Percentiles rank a stretch among this genome's conserved stretches.
These are phyloP conservation scores for Coniochaeta hoffmannii DNA, from an alignment of 2,329 filamentous ascomycete genomes.

Conservation along the genomic window DNA sequence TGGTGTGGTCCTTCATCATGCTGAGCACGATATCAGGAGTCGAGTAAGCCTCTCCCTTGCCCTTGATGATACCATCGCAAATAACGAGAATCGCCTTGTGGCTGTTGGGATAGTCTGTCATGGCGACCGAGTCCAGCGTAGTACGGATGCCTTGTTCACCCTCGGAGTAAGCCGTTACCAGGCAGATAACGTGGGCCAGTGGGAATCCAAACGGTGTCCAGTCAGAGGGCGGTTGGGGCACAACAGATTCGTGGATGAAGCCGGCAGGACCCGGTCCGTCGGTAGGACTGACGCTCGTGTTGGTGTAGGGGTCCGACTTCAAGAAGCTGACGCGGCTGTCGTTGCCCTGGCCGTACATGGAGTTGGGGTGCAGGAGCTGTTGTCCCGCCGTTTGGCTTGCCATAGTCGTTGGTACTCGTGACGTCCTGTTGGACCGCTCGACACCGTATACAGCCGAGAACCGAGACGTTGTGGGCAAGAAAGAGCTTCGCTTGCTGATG, in stretches of 20 bases:
- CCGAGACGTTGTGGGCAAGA: constrained; percentile 87
- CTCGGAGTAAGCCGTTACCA: constrained; percentile 96
- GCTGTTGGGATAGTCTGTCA: constrained; percentile 97
- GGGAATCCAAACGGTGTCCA: constrained; percentile 98
- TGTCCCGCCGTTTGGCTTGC: constrained; percentile 76
- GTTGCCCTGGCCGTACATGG: constrained; percentile 63
- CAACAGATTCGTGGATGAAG: constrained; percentile 94
- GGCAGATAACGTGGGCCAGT: constrained; percentile 83
- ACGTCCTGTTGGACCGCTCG: constrained; percentile 48
- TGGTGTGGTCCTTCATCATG: constrained; percentile 91
- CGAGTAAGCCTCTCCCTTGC: constrained; percentile 75
- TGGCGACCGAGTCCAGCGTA: constrained; percentile 91
- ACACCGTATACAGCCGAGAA: constrained; percentile 87
- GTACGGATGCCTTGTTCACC: constrained; percentile 87
- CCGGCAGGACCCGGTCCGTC: constrained; percentile 78
- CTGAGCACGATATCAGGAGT: constrained; percentile 84
- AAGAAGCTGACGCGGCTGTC: constrained; percentile 60
- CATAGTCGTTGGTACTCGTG: constrained; percentile 78
- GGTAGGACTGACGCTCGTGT: constrained; percentile 44
- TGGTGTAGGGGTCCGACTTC: constrained; percentile 47
- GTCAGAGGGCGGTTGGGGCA: constrained; percentile 91
- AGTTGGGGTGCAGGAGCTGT: constrained; percentile 61
- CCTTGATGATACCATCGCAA: constrained; percentile 97
- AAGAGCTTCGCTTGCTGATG: constrained; percentile 70
- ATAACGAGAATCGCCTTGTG: constrained; percentile 96